Conservation (phyloP, 139 green algal species). For the Micromonas pusilla region DNA sequence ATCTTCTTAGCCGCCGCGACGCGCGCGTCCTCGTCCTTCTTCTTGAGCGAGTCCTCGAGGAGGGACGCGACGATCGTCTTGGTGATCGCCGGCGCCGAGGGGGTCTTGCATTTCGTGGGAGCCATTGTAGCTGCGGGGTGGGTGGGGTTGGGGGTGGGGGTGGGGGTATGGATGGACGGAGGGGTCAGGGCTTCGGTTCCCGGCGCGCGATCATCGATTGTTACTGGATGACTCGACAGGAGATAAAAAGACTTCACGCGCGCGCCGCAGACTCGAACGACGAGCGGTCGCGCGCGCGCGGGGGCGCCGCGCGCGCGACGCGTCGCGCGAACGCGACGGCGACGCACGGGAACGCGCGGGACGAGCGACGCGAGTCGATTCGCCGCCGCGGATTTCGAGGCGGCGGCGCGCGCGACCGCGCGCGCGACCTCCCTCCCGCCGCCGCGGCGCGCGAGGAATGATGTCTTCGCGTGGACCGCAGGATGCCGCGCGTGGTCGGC, state of each 20-base stretch:
- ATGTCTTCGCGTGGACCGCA: neutral
- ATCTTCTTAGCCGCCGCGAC: constrained; percentile 12
- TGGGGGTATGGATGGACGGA: neutral
- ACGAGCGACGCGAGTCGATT: neutral
- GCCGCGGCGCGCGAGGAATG: neutral
- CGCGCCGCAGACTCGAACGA: too few species aligned
- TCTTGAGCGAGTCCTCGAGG: neutral
- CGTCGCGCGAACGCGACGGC: neutral
- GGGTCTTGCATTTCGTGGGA: constrained; percentile 3
- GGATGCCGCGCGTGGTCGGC: neutral
- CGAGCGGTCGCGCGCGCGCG: neutral
- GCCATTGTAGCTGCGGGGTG: constrained; percentile 1
- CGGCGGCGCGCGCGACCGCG: neutral
- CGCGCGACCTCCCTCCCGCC: neutral
- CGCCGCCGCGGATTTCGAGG: too few species aligned
- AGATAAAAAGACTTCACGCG: too few species aligned
- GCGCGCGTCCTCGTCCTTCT: constrained; percentile 25
- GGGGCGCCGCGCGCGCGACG: neutral
- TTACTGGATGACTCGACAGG: too few species aligned
- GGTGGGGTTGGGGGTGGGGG: neutral
- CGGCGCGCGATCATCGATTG: too few species aligned
- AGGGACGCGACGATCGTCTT: neutral
- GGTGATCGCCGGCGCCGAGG: neutral
- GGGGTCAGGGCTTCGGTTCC: too few species aligned
- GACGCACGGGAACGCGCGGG: neutral